Base-by-base conservation (phyloP, 805 yeast species). In the Candida dendrica region DNA sequence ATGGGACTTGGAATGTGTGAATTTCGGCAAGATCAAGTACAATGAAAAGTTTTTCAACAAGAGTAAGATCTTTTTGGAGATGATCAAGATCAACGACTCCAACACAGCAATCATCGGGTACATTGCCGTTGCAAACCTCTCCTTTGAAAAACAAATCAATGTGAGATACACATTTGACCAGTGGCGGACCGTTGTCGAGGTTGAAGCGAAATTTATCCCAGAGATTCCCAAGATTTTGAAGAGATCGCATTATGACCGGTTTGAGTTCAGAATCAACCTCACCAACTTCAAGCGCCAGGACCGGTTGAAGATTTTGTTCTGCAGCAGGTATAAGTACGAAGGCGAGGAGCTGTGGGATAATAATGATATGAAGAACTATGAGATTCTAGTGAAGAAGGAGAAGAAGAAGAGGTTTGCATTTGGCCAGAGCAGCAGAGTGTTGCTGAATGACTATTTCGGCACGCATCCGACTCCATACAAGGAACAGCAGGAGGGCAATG, bases 151-250 rank as follows among this genome's bases (percentile, higher is more conserved):
- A 60, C 56, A 63, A 22, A 83, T 91, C 16, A 72, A 77, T 14
- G 72, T 85, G 14, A 70, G 89, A 42, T 90, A 87, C 63, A 77
- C 96, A 0, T 68, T 79, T 48, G 88, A 91, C 58, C 64, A 71
- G 52, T 90, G 98, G 98, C 66, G 65, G 35, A 81, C 95, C 0
- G 76, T 81, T 18, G 70, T 78, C 34, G 91, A 84, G 56, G 74
- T 82, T 27, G 79, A 77, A 34, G 84, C 90, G 4, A 49, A 56
- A 3, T 88, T 75, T 62, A 68, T 72, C 3, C 71, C 75, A 3
- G 87, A 82, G 45, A 55, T 71, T 1, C 79, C 82, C 6, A 56
- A 69, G 33, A 58, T 71, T 6, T 61, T 80, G 47, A 69, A 68
- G 45, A 57, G 64, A 15, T 65, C 79, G 38, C 60, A 68, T 41